Base-by-base conservation (phyloP, 2,329 filamentous ascomycete genomes). In the Claviceps sp. region DNA sequence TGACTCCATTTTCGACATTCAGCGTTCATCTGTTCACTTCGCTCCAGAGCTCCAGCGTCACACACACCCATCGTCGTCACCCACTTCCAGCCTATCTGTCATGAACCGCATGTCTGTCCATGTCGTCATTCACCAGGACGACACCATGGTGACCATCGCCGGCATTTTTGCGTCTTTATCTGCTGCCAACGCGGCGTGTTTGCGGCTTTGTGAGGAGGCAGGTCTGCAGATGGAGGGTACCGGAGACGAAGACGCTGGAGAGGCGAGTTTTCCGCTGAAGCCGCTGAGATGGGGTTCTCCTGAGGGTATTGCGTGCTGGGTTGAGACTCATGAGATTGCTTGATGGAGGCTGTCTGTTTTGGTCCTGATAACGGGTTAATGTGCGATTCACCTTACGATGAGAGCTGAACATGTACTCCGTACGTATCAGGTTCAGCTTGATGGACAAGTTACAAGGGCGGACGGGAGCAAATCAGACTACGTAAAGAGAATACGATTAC, bases 251-350 rank as follows among this genome's bases (percentile, higher is more conserved):
- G 34, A 40, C 16, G 54, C 53, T 6, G 56, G 55, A 30, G 26
- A 18, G 56, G 54, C 26, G 46, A 52, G 37, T 57, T 48, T 55
- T 6, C 56, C 60, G 18, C 26, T 56, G 34, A 56, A 65, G 52
- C 68, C 65, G 5, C 46, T 64, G 46, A 57, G 65, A 51, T 70
- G 67, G 67, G 61, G 66, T 18, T 61, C 63, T 18, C 57, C 65
- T 6, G 66, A 68, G 22, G 67, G 67, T 4, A 57, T 58, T 43
- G 56, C 63, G 9, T 67, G 63, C 50, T 70, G 67, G 67, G 67
- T 70, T 34, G 67, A 70, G 61, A 54, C 58, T 41, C 67, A 70
- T 50, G 55, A 52, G 14, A 61, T 69, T 16, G 3, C 26, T 42
- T 41, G 16, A 9, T 9, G 26, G 8, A 9, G 26, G 2, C 8